Evolutionary conservation across 2,329 filamentous ascomycete genomes (phyloP), one percentile per base, ranked within the genome.

Genomic region (Thielaviopsis euricoi): DNA sequence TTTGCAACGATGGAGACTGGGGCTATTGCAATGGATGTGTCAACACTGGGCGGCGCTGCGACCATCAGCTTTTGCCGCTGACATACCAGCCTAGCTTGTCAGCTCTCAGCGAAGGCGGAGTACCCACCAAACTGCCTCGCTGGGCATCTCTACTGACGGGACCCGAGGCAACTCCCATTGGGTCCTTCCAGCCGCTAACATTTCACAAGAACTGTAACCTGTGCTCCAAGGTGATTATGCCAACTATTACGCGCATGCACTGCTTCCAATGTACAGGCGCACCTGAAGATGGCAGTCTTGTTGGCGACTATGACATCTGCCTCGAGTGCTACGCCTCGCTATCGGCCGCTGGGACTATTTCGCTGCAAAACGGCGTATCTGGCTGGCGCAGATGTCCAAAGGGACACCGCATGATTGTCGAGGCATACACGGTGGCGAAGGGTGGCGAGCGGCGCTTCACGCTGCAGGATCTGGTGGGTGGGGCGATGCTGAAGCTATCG

Each of bases 1-100:
- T 77, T 25, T 97, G 91, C 71, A 95, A 95, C 64, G 83, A 93
- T 62, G 91, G 89, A 5, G 90, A 94, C 66, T 97, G 90, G 90
- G 91, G 91, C 0, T 96, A 88, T 67, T 97, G 91, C 71, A 89
- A 90, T 64, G 73, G 77, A 61, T 97, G 91, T 63, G 88, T 95
- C 29, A 90, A 91, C 60, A 82, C 85, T 67, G 89, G 88, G 17
- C 77, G 78, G 60, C 86, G 83, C 60, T 97, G 91, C 70, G 86
- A 83, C 0, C 91, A 97, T 66, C 77, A 86, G 6, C 75, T 97
- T 0, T 73, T 95, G 0, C 88, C 90, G 0, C 73, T 95, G 51
- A 80, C 83, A 0, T 85, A 89, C 63, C 75, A 79, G 51, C 68
- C 72, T 26, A 65, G 67, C 1, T 64, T 68, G 9, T 63, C 63